Percentiles rank a stretch among this genome's conserved stretches.
These are phyloP conservation scores for Pseudonectria buxi DNA, from an alignment of 2,329 filamentous ascomycete species.

Conservation along the genomic window DNA sequence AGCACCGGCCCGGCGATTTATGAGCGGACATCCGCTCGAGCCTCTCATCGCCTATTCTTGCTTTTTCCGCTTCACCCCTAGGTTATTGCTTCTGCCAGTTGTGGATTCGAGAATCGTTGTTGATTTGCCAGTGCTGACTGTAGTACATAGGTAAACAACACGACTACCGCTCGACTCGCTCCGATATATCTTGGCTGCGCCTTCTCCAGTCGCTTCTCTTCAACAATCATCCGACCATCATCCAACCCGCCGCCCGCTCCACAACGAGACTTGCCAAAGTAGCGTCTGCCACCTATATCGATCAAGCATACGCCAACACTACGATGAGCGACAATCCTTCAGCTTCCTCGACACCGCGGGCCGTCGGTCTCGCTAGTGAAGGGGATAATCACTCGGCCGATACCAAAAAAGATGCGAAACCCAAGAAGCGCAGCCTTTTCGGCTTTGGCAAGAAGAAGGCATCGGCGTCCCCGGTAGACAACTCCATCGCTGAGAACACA, in stretches of 20 bases:
- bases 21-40: no score
- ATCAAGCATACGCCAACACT: conserved; percentile 11
- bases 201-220: no score
- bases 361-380: conserved; percentile 39
- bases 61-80: no score
- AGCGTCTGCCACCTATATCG: conserved; percentile 12
- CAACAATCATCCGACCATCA: no score
- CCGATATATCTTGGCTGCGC: no score
- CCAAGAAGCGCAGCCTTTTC: conserved; percentile 52
- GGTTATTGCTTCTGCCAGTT: no score
- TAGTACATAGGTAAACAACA: no score
- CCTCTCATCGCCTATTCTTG: no score
- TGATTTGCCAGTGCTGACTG: no score
- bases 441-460: conserved; percentile 56
- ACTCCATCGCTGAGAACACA: conserved; percentile 12
- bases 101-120: no score
- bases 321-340: conserved; percentile 21
- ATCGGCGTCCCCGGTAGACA: conserved; percentile 9
- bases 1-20: no score
- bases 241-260: not conserved
- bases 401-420: conserved; percentile 23
- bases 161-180: no score
- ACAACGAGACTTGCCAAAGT: conserved; percentile 27
- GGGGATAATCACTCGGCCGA: conserved; percentile 8
- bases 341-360: conserved; percentile 27